Percentiles rank a stretch among this genome's conserved stretches.
These are phyloP conservation scores for Ceratopteris richardii DNA, from an alignment of 75 land plant species.

Conservation along the genomic window DNA sequence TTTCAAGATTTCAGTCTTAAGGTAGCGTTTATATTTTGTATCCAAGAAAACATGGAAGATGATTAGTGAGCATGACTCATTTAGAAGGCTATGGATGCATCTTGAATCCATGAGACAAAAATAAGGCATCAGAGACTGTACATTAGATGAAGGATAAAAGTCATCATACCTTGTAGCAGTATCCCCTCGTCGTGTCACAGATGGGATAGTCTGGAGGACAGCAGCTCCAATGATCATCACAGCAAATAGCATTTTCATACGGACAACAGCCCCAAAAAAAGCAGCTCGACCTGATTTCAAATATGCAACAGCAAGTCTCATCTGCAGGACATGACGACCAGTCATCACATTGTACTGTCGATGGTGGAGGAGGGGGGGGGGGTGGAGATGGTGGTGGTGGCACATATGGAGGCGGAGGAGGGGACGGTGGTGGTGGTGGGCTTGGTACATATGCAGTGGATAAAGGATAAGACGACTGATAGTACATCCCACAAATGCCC, in stretches of 20 bases:
- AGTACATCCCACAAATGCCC: constrained; percentile 42
- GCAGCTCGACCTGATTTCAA: constrained; percentile 22
- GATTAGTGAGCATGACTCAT: too few relatives aligned
- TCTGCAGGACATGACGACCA: constrained; percentile 26
- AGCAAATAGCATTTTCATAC: constrained; percentile 47
- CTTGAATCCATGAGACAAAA: too few relatives aligned
- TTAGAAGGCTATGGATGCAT: too few relatives aligned
- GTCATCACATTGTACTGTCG: constrained; percentile 37
- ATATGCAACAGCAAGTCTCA: constrained; percentile 51
- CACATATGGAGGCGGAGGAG: constrained; percentile 27
- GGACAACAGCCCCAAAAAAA: constrained; percentile 45
- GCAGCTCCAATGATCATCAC: constrained; percentile 34
- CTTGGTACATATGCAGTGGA: constrained; percentile 21
- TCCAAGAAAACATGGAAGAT: too few relatives aligned
- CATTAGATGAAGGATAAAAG: too few relatives aligned
- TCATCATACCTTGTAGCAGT: constrained; percentile 48
- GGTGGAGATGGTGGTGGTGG: constrained; percentile 36
- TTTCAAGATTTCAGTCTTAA: too few relatives aligned
- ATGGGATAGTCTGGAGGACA: constrained; percentile 59
- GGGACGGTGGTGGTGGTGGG: constrained; percentile 23
- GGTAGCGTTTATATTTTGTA: too few relatives aligned
- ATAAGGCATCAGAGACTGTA: too few relatives aligned
- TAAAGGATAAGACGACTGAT: constrained; percentile 56
- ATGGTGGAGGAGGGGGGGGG: constrained; percentile 32
- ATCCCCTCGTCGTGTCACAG: constrained; percentile 39